phyloP scores from a whole-genome alignment of 176 grass and related monocot species.

The Puccinellia tenuiflora region DNA sequence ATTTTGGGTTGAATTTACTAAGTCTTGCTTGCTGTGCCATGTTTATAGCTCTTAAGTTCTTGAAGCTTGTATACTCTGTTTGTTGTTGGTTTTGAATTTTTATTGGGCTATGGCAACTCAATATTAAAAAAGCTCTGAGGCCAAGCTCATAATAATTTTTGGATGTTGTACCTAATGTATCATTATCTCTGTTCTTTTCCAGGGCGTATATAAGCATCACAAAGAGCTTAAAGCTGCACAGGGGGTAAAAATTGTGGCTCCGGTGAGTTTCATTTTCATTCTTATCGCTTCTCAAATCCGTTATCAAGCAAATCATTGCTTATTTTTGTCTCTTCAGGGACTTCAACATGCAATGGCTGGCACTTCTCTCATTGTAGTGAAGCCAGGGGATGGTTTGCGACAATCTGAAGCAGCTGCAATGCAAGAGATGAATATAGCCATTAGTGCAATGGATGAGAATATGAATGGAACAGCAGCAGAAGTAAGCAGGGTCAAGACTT shows the following conservation, averaged over 20 bases:
- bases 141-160: not conserved
- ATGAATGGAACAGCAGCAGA: not conserved
- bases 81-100: not conserved
- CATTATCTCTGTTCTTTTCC: not conserved
- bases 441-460: not conserved
- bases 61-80: not conserved
- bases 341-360: not conserved
- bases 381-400: not conserved
- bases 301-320: not conserved
- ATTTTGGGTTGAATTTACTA: not conserved
- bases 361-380: not conserved
- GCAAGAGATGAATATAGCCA: not conserved
- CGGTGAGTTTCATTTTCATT: not conserved
- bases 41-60: not conserved
- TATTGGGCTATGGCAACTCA: not conserved
- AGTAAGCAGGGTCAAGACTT: not conserved
- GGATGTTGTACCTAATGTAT: not conserved
- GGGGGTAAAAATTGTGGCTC: conserved; percentile 65
- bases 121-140: not conserved
- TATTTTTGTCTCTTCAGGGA: not conserved
- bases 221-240: conserved; percentile 73
- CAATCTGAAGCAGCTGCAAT: not conserved
- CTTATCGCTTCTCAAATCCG: not conserved
- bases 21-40: not conserved
- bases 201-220: conserved; percentile 60